phyloP scores from a whole-genome alignment of 345 rosid genomes.

The Citrus hindsii region DNA sequence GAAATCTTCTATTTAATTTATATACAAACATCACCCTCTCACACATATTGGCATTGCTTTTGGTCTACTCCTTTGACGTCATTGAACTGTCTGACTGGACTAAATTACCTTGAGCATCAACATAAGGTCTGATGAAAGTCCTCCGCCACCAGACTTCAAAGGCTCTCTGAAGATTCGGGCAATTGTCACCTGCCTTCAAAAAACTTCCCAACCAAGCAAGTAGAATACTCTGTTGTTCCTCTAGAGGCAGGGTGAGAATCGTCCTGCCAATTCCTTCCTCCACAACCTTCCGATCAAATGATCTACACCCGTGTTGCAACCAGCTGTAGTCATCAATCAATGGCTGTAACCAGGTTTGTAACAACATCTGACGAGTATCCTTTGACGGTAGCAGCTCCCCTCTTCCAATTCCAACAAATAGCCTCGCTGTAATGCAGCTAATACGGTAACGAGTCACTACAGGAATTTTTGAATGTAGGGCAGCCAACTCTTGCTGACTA shows the following conservation, averaged over 20 bases:
- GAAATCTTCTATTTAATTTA: slow-evolving; percentile 7
- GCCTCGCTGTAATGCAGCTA: slow-evolving; percentile 73
- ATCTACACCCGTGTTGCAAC: slow-evolving; percentile 87
- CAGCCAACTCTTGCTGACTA: slow-evolving; percentile 66
- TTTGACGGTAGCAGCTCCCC: slow-evolving; percentile 87
- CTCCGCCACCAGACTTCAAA: slow-evolving; percentile 99
- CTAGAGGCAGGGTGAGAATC: slow-evolving; percentile 81
- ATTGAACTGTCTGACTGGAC: slow-evolving; percentile 30
- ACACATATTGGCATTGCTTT: neutral
- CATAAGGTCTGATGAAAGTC: slow-evolving; percentile 79
- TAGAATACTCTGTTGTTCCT: slow-evolving; percentile 86
- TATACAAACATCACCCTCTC: neutral
- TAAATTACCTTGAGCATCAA: slow-evolving; percentile 34
- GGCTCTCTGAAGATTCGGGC: slow-evolving; percentile 96
- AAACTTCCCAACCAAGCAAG: slow-evolving; percentile 85
- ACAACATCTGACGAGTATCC: slow-evolving; percentile 65
- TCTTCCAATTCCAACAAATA: slow-evolving; percentile 87
- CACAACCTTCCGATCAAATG: slow-evolving; percentile 83
- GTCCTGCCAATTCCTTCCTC: slow-evolving; percentile 98
- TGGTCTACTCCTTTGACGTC: slow-evolving; percentile 20
- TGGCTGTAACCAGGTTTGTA: slow-evolving; percentile 89
- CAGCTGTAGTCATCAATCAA: slow-evolving; percentile 88
- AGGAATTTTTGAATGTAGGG: slow-evolving; percentile 65
- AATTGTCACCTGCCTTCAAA: slow-evolving; percentile 75
- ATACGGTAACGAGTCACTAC: slow-evolving; percentile 74